Base-by-base conservation (phyloP, 495 filamentous ascomycete species). In the Penicillium cataractarum region DNA sequence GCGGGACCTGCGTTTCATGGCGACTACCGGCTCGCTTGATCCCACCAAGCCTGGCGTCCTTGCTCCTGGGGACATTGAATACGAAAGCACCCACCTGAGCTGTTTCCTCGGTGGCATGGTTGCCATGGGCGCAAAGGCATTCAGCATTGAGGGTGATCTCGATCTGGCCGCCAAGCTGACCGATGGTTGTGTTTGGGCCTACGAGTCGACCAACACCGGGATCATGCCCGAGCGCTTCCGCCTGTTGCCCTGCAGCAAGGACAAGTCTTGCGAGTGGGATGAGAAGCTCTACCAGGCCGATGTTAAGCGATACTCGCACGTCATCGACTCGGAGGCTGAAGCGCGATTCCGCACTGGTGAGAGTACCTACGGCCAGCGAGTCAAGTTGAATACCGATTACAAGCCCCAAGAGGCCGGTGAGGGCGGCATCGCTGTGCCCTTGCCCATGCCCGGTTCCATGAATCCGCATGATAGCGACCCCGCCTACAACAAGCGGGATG, bases 51-150 rank as follows among this genome's bases (percentile, higher is more conserved):
- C 51, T 2, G 70, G 71, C 3, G 42, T 55, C 21, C 58, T 62
- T 19, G n/a, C 26, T 19, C 19, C 65, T 15, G 42, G 40, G 0
- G 64, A 61, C 19, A 77, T 83, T 39, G 73, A 82, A 19, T 85
- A 83, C 59, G 89, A 95, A 64, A 82, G 85, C 4, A 84, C 87
- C 9, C 93, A 97, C 78, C 81, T 97, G 31, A 89, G 89, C 15
- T 99, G 95, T 71, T 99, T 98, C 68, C 81, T 90, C 21, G 95
- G 95, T 12, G 95, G 93, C 54, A 98, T 98, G 95, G 89, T 96
- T 60, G 96, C 87, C 6, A 81, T 99, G 58, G 93, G 90, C 33
- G 90, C 92, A 42, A 93, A 91, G 75, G 81, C 93, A n/a, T 97
- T 97, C 63, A 83, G 86, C 10, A 80, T 87, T n/a, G 81, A 89